Evolutionary conservation across 2,329 filamentous ascomycete genomes (phyloP), one percentile per base, ranked within the genome.

Genomic region (Ciborinia camelliae): DNA sequence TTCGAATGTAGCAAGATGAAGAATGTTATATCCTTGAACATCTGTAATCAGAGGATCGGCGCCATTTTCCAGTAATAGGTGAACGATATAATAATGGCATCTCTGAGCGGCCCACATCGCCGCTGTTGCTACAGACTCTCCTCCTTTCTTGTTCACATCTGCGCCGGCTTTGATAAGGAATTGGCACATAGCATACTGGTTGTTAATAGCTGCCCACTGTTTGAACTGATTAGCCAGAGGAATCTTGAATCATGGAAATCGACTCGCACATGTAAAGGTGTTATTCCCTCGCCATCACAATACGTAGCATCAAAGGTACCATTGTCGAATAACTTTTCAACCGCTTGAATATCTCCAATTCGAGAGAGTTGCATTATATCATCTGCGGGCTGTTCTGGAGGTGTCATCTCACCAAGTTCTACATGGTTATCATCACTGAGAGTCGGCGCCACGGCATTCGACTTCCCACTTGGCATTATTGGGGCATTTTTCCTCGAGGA

Each of bases 161-260:
- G 93, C 95, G 26, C 74, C 74, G 57, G 81, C 81, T 70, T 90
- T 90, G 75, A 99, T 85, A 52, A 99, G 87, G 78, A 96, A 97
- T 77, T 95, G 94, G 84, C 94, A 97, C 82, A 98, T 92, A 70
- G 91, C 91, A 80, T 94, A 96, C 76, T 97, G 95, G 75, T 98
- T 98, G 80, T 99, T 99, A 77, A 99, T 98, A 45, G 96, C 92
- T 54, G 95, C 95, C 95, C 95, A 99, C 92, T 99, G 75, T 59
- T 7, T 61, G n/a, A 45, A 23, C 30, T 23, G 3, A 28, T 64
- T 64, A 64, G 63, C 39, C 1, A n/a, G 37, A 18, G 30, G 8
- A 30, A 45, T 53, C 28, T 52, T 48, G 26, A 26, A 35, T 28
- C 26, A 61, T 43, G 23, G 50, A 18, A 47, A 28, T 54, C 32